These are phyloP conservation scores for Backusella tarrabulga DNA, from an alignment of 192 early-diverging fungal genomes.

Conservation along the genomic window DNA sequence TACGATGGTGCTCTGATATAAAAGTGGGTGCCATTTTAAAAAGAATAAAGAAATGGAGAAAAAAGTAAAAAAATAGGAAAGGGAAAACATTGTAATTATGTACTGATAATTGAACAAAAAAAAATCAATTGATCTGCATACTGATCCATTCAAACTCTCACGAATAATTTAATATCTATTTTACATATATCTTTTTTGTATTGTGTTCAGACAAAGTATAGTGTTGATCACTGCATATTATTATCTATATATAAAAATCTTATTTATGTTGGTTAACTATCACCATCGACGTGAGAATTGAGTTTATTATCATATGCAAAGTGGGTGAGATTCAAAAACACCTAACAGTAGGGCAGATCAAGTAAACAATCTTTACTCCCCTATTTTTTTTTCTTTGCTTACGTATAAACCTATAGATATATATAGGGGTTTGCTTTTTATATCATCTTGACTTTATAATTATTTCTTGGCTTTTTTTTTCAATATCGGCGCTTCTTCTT, in stretches of 20 bases:
- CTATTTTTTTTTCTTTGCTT: not conserved
- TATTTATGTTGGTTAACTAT: not conserved
- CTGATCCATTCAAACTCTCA: not conserved
- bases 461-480: not conserved
- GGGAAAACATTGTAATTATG: no score
- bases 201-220: not conserved
- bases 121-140: constrained; percentile 8
- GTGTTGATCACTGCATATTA: not conserved
- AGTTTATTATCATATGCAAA: not conserved
- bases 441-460: not conserved
- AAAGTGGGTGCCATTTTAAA: not conserved
- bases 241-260: not conserved
- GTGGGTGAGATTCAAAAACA: constrained; percentile 12
- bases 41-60: not conserved
- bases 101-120: no score
- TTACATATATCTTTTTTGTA: not conserved
- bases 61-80: not conserved
- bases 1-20: not conserved
- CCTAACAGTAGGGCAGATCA: not conserved
- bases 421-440: not conserved
- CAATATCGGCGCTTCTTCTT: not conserved
- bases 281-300: not conserved
- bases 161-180: not conserved
- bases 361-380: not conserved
- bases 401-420: not conserved